phyloP scores from a whole-genome alignment of 2,329 filamentous ascomycete genomes.

The Alternaria metachromatica region DNA sequence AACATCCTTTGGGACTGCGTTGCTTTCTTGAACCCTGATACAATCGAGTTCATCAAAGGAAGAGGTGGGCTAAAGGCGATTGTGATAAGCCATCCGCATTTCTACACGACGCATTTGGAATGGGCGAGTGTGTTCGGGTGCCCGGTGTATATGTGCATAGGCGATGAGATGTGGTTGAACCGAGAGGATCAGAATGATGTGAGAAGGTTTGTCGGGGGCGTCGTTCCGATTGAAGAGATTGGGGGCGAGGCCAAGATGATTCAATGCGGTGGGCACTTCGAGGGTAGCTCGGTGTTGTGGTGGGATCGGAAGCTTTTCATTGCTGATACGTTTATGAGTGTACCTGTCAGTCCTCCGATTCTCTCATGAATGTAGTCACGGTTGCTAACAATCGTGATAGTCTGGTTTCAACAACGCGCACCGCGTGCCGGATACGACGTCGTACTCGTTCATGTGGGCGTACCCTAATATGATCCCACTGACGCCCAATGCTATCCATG shows the following conservation, averaged over 20 bases:
- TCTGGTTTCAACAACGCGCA: conserved; percentile 48
- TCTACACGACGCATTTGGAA: conserved; percentile 76
- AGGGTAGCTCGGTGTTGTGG: conserved; percentile 72
- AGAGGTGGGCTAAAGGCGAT: conserved; percentile 75
- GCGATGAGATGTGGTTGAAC: conserved; percentile 71
- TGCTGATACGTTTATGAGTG: conserved; percentile 78
- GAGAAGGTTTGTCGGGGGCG: conserved; percentile 54
- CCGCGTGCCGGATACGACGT: conserved; percentile 54
- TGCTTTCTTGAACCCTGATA: conserved; percentile 70
- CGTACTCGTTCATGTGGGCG: conserved; percentile 77
- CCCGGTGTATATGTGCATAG: conserved; percentile 70
- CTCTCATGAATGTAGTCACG: background rate
- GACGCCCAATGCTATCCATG: conserved; percentile 65
- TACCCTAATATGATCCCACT: conserved; percentile 67
- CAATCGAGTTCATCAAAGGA: conserved; percentile 62
- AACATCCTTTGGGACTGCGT: conserved; percentile 85
- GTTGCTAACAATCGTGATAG: conserved; percentile 12
- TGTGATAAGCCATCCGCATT: conserved; percentile 80
- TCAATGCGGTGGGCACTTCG: conserved; percentile 81
- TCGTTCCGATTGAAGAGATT: conserved; percentile 53
- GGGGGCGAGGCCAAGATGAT: conserved; percentile 60
- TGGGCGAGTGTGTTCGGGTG: conserved; percentile 75
- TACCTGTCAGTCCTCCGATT: conserved; percentile 59
- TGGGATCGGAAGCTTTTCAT: conserved; percentile 67
- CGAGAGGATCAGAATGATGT: conserved; percentile 53